Base-by-base conservation (phyloP, 441 rosid genomes). In the Arabidopsis lyrata region DNA sequence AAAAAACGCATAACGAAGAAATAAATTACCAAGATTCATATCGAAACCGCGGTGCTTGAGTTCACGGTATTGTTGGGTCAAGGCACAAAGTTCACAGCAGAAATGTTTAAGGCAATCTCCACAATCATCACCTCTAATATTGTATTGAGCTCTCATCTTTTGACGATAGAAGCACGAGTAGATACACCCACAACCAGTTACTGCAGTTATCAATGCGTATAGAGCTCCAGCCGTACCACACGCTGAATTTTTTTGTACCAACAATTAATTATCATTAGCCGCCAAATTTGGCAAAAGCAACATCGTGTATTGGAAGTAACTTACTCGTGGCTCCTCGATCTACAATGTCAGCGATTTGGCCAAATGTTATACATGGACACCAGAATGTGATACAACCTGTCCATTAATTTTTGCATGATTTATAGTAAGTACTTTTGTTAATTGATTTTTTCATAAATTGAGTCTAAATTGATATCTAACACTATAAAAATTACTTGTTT, bases 61-160 rank as follows among this genome's bases (percentile, higher is more conserved):
- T 78, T 86, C 90, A 0, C 83, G 87, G 55, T 84, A 86, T 61
- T 80, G 66, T 52, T 84, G 90, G 4, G 86, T 80, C 14, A 88
- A 48, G 27, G 88, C 84, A 52, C 92, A 88, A 0, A 56, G 4
- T 68, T 84, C 90, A 55, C 92, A 84, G 70, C 41, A 86, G 57
- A 0, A 74, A 74, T 86, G 88, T 27, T 45, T 38, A 54, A 82
- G 32, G 75, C 82, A 84, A 53, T 86, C 88, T 1, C 18, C 34
- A 50, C 77, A 78, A n/a, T 32, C 22, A 32, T 32, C 45, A 6
- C 78, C 86, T 13, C 38, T 3, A 50, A 88, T 48, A 27, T 13
- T 61, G 64, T 75, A 83, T 14, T 82, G 83, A 63, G 78, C 34
- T 69, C 91, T 85, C 78, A 88, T 66, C 76, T 77, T 88, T 12